Conservation (phyloP, 129 eudicot genomes). For the Kitagawia praeruptora region DNA sequence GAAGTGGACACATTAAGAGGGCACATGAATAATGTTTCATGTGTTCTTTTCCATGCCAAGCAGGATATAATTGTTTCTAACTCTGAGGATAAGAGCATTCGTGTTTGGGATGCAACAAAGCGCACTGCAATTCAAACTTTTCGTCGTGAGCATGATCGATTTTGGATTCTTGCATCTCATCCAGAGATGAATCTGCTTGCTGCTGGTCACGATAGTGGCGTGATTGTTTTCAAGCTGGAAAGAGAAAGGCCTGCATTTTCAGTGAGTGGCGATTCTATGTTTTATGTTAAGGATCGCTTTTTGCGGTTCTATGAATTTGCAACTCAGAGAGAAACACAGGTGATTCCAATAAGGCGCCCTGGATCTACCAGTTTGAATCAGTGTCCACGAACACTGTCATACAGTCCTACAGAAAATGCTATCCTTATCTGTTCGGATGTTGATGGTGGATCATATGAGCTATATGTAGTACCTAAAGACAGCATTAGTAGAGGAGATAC, state of each 20-base stretch:
- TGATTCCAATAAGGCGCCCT: slow-evolving; percentile 11
- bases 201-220: slow-evolving; percentile 40
- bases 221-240: slow-evolving; percentile 17
- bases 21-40: slow-evolving; percentile 51
- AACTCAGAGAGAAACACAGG: slow-evolving; percentile 18
- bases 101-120: slow-evolving; percentile 54
- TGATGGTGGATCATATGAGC: slow-evolving; percentile 19
- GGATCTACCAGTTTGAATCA: slow-evolving; percentile 15
- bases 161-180: slow-evolving; percentile 46
- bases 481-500: slow-evolving; percentile 12
- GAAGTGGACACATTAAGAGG: slow-evolving; percentile 56
- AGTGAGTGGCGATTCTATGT: slow-evolving; percentile 6
- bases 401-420: slow-evolving; percentile 17
- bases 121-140: slow-evolving; percentile 46
- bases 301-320: slow-evolving; percentile 15
- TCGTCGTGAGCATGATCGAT: slow-evolving; percentile 45
- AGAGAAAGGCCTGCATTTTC: slow-evolving; percentile 16
- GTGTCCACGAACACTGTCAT: slow-evolving; percentile 10
- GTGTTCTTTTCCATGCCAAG: slow-evolving; percentile 38
- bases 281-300: slow-evolving; percentile 13
- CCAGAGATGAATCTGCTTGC: slow-evolving; percentile 53
- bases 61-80: slow-evolving; percentile 48
- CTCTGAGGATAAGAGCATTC: slow-evolving; percentile 43
- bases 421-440: slow-evolving; percentile 14
- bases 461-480: slow-evolving; percentile 17